A percentile compares a stretch with the other conserved stretches of the same genome.
phyloP scores from a whole-genome alignment of 75 land plant genomes.

The Pinus tabuliformis region DNA sequence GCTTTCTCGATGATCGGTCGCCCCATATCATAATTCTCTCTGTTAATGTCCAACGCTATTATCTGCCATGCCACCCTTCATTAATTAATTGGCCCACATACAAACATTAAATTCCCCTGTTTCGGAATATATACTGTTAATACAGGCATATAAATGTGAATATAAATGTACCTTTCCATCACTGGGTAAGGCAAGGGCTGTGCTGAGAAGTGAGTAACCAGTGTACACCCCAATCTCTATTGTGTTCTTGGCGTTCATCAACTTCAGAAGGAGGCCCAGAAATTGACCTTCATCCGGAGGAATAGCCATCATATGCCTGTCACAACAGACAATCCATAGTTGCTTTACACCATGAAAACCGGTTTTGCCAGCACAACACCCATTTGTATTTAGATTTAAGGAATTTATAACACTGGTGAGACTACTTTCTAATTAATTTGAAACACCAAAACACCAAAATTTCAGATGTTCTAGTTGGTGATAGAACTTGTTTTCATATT shows the following conservation, averaged over 20 bases:
- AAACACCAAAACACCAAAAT: no score
- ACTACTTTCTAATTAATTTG: no score
- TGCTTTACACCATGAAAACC: neutral
- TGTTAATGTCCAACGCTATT: constrained; percentile 66
- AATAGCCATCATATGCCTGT: constrained; percentile 30
- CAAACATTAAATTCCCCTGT: no score
- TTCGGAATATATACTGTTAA: no score
- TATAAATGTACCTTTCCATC: constrained; percentile 55
- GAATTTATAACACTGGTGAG: no score
- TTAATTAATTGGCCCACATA: no score
- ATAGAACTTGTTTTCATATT: no score
- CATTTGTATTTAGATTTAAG: no score
- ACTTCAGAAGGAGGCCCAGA: constrained; percentile 59
- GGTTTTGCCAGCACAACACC: no score
- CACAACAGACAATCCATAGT: no score
- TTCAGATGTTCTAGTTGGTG: no score
- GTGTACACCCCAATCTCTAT: constrained; percentile 79
- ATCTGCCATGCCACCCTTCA: constrained; percentile 23
- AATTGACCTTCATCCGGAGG: constrained; percentile 83
- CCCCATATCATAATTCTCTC: constrained; percentile 67
- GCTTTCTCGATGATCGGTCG: constrained; percentile 58
- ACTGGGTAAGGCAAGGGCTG: constrained; percentile 80
- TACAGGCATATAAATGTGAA: neutral
- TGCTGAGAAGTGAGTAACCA: constrained; percentile 78
- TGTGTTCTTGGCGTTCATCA: constrained; percentile 83